These are phyloP conservation scores for Rhodotorula sp. DNA, from an alignment of 1,284 basidiomycete species.

Conservation along the genomic window DNA sequence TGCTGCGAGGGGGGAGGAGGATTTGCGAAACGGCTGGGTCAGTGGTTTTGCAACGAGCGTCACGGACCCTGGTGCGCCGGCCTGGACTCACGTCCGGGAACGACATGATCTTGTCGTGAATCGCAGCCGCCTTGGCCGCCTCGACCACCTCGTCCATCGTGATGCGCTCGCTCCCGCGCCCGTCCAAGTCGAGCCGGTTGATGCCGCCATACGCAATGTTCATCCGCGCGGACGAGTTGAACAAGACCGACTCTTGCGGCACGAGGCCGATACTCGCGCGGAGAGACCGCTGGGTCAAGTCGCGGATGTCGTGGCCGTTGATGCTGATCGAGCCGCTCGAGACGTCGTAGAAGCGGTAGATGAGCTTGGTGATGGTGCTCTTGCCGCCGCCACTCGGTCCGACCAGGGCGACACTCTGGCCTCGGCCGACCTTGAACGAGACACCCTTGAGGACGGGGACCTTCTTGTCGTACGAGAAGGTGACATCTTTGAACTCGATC, in stretches of 20 bases:
- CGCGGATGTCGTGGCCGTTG: slow-evolving; percentile 79
- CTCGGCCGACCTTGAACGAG: slow-evolving; percentile 78
- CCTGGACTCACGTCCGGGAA: slow-evolving; percentile 63
- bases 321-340: slow-evolving; percentile 58
- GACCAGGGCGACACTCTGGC: slow-evolving; percentile 75
- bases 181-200: slow-evolving; percentile 46
- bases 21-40: too few relatives aligned
- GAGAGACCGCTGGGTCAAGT: slow-evolving; percentile 73
- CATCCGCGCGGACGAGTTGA: slow-evolving; percentile 63
- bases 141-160: slow-evolving; percentile 66
- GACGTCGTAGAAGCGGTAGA: slow-evolving; percentile 88
- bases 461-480: slow-evolving; percentile 77
- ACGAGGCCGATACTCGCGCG: slow-evolving; percentile 64
- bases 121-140: slow-evolving; percentile 71
- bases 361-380: slow-evolving; percentile 40
- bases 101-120: slow-evolving; percentile 71
- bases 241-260: slow-evolving; percentile 59
- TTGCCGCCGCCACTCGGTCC: slow-evolving; percentile 54
- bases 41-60: not conserved
- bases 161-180: slow-evolving; percentile 58
- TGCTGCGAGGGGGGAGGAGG: slow-evolving; percentile 48
- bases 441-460: slow-evolving; percentile 69
- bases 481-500: slow-evolving; percentile 67
- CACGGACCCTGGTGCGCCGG: too few relatives aligned
- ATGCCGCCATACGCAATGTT: slow-evolving; percentile 43